These are phyloP conservation scores for Talaromyces sp. DNA, from an alignment of 2,329 filamentous ascomycete species.

Conservation along the genomic window DNA sequence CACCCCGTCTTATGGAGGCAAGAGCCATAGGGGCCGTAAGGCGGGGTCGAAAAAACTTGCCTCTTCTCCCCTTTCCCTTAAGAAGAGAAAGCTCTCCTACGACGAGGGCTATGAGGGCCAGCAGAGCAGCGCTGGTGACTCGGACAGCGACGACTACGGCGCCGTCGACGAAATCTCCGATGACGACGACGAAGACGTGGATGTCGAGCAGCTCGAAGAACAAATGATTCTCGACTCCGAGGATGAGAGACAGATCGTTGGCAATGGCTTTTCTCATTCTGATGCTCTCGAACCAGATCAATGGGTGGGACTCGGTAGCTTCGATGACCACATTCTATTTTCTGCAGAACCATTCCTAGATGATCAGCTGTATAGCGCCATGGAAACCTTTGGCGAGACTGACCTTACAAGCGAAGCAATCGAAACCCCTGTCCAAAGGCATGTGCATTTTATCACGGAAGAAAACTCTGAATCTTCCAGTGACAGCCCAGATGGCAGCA, in stretches of 20 bases:
- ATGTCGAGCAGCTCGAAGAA: conserved; percentile 73
- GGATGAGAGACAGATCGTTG: conserved; percentile 22
- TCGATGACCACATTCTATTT: conserved; percentile 37
- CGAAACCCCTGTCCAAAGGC: conserved; percentile 47
- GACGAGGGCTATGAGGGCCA: conserved; percentile 27
- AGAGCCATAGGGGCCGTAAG: conserved; percentile 29
- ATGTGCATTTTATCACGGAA: conserved; percentile 61
- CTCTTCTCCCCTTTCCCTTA: conserved; percentile 16
- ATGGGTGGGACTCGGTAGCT: conserved; percentile 51
- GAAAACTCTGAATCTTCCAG: conserved; percentile 48
- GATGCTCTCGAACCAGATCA: conserved; percentile 21
- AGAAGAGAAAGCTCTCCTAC: conserved; percentile 30
- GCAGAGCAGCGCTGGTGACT: conserved; percentile 25
- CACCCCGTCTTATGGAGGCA: conserved; percentile 38
- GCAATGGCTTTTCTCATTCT: conserved; percentile 18
- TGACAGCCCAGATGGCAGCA: conserved; percentile 45
- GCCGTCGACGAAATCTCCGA: conserved; percentile 75
- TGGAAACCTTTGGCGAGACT: conserved; percentile 33
- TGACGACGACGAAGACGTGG: conserved; percentile 69
- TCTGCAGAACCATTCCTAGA: conserved; percentile 38
- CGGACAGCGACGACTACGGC: conserved; percentile 61
- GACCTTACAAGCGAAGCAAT: conserved; percentile 30
- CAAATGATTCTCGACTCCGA: conserved; percentile 57
- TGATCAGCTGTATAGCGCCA: conserved; percentile 33
- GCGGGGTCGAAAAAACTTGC: conserved; percentile 32